Base-by-base conservation (phyloP, 2,329 filamentous ascomycete species). In the Fusarium sp. region DNA sequence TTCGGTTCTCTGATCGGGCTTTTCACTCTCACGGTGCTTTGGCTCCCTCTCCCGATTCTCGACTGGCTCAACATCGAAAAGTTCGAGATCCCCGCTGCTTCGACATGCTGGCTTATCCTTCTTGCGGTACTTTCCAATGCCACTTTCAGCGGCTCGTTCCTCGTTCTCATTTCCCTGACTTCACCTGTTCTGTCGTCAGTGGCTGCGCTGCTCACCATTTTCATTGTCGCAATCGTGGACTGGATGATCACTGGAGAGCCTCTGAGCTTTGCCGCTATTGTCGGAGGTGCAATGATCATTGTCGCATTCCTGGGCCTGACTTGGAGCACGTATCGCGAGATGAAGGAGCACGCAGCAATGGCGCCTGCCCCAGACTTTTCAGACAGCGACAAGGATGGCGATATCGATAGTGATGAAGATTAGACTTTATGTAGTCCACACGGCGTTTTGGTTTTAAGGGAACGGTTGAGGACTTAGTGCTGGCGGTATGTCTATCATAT, bases 291-390 rank as follows among this genome's bases (percentile, higher is more conserved):
- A 32, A 85, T 98, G 75, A 99, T 99, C 76, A 92, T 97, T 63
- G 86, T 89, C 3, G 96, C 96, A 0, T 99, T 99, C 79, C 80
- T 90, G n/a, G 86, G 97, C 77, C 81, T 99, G 46, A 94, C 91
- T 76, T 98, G 91, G 90, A 96, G 94, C 72, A 98, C 95, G 1
- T 99, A 95, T 82, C 88, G 91, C 54, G 96, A 99, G 83, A 95
- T 98, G 91, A 89, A 90, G 48, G 94, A 97, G 80, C 93, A 97
- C 73, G 88, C 91, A 75, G 86, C 86, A 70, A 90, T 90, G 77
- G 90, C 86, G 75, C 68, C 80, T 44, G 80, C 78, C 9, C 80
- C 84, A 5, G 84, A 86, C 58, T 77, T 84, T 61, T 81, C 82
- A 17, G 84, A 85, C 50, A 85, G 84, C 46, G 84, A 85, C 41